Conservation (phyloP, 345 rosid species). For the Draba incana region DNA sequence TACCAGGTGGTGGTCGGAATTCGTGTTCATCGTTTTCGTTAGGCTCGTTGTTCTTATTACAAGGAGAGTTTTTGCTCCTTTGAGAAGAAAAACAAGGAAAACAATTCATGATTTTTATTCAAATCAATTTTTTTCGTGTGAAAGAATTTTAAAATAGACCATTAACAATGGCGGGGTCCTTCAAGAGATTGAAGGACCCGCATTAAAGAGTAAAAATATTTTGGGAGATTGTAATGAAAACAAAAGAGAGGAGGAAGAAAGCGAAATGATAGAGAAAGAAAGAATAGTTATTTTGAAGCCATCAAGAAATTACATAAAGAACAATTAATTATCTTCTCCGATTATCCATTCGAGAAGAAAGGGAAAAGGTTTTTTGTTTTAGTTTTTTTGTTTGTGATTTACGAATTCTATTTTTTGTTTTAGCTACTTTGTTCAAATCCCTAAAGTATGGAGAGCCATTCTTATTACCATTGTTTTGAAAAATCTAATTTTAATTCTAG, state of each 20-base stretch:
- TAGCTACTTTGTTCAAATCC: conserved; percentile 28
- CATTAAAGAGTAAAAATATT: conserved; percentile 27
- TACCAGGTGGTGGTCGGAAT: conserved; percentile 37
- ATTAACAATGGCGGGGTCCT: conserved; percentile 51
- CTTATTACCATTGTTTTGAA: conserved; percentile 23
- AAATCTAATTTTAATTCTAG: conserved; percentile 35
- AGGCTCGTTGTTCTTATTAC: conserved; percentile 27
- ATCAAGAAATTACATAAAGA: conserved; percentile 31
- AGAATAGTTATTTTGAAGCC: conserved; percentile 15
- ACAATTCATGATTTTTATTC: conserved; percentile 56
- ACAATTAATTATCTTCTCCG: conserved; percentile 25
- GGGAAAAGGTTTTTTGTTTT: conserved; percentile 23
- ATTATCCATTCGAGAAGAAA: conserved; percentile 34
- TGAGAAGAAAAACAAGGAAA: conserved; percentile 70
- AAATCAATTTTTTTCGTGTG: not conserved
- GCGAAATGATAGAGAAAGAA: conserved; percentile 1
- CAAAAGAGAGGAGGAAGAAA: conserved; percentile 21
- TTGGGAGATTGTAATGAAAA: conserved; percentile 29
- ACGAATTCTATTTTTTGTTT: conserved; percentile 28
- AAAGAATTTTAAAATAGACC: not conserved
- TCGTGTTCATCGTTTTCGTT: conserved; percentile 18
- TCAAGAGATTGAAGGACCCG: conserved; percentile 60
- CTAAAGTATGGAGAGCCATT: conserved; percentile 45
- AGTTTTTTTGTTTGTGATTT: not conserved
- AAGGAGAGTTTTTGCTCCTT: conserved; percentile 41